A percentile compares a stretch with the other conserved stretches of the same genome.
phyloP scores from a whole-genome alignment of 805 yeast species.

The Saturnispora hagleri region DNA sequence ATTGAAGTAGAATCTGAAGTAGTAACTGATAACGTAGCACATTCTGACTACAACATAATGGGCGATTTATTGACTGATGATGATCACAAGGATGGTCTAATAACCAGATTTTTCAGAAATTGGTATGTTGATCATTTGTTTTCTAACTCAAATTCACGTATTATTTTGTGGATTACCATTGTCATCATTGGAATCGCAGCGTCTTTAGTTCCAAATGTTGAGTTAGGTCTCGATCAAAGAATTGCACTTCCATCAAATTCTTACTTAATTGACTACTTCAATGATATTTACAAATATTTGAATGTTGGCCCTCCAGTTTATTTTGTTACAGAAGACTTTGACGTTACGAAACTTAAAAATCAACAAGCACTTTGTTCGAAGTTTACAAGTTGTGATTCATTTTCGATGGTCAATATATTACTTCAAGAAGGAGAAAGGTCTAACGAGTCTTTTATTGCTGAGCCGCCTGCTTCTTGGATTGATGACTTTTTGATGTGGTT shows the following conservation, averaged over 20 bases:
- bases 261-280: slow-evolving; percentile 70
- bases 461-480: slow-evolving; percentile 86
- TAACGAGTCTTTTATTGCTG: slow-evolving; percentile 54
- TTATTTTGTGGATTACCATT: slow-evolving; percentile 45
- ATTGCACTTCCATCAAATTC: slow-evolving; percentile 80
- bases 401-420: slow-evolving; percentile 67
- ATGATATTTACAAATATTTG: slow-evolving; percentile 61
- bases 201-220: slow-evolving; percentile 55
- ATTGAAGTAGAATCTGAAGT: slow-evolving; percentile 22
- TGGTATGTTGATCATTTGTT: slow-evolving; percentile 56
- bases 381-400: slow-evolving; percentile 74
- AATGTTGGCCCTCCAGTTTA: slow-evolving; percentile 90
- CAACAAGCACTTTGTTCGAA: slow-evolving; percentile 82
- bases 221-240: slow-evolving; percentile 83
- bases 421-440: slow-evolving; percentile 77
- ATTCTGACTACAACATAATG: slow-evolving; percentile 11
- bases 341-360: slow-evolving; percentile 47
- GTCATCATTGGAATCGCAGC: slow-evolving; percentile 62
- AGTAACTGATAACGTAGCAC: not conserved
- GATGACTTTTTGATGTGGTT: slow-evolving; percentile 85
- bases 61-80: slow-evolving; percentile 15
- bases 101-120: slow-evolving; percentile 34
- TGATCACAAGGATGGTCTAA: slow-evolving; percentile 20
- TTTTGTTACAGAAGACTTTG: slow-evolving; percentile 64
- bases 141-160: slow-evolving; percentile 35